Evolutionary conservation across 1,284 basidiomycete genomes (phyloP).

Genomic region (Moniliella sp.): DNA sequence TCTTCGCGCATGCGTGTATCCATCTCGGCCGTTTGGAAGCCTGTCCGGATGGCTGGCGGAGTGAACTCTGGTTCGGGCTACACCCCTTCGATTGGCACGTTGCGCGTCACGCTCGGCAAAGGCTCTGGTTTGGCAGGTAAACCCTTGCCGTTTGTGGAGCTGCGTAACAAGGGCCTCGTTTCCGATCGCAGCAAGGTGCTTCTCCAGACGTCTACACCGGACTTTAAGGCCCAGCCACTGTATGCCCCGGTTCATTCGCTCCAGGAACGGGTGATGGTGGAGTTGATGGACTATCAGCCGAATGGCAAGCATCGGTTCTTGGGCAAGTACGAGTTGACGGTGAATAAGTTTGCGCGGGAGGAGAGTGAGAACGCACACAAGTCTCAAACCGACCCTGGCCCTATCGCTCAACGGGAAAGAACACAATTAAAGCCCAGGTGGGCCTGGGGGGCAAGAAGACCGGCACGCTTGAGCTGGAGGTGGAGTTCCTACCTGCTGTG

Average conservation of each 20-base stretch:
- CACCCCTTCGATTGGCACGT: conserved; percentile 70
- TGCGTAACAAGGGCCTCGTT: conserved; percentile 35
- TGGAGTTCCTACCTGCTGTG: conserved; percentile 67
- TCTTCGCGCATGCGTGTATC: conserved; percentile 69
- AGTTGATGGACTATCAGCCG: conserved; percentile 57
- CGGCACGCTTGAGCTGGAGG: conserved; percentile 60
- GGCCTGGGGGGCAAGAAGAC: too few relatives aligned
- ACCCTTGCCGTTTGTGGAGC: conserved; percentile 77
- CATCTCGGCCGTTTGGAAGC: conserved; percentile 77
- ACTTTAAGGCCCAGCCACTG: conserved; percentile 50
- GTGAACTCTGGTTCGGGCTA: conserved; percentile 67
- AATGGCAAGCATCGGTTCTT: conserved; percentile 54
- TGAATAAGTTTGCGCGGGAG: conserved; percentile 47
- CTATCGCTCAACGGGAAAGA: too few relatives aligned
- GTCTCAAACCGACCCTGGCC: too few relatives aligned
- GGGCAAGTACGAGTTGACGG: conserved; percentile 56
- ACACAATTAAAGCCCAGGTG: too few relatives aligned
- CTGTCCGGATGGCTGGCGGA: conserved; percentile 71
- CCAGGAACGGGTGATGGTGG: conserved; percentile 46
- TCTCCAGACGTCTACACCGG: conserved; percentile 53
- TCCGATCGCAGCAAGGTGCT: conserved; percentile 19
- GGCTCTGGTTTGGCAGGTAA: conserved; percentile 43
- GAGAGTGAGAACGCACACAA: conserved; percentile 4
- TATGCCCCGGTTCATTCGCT: conserved; percentile 22
- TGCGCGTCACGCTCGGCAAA: conserved; percentile 62